Evolutionary conservation across 2,329 filamentous ascomycete species (phyloP).

Genomic region (Ceratocystis alfenasii): DNA sequence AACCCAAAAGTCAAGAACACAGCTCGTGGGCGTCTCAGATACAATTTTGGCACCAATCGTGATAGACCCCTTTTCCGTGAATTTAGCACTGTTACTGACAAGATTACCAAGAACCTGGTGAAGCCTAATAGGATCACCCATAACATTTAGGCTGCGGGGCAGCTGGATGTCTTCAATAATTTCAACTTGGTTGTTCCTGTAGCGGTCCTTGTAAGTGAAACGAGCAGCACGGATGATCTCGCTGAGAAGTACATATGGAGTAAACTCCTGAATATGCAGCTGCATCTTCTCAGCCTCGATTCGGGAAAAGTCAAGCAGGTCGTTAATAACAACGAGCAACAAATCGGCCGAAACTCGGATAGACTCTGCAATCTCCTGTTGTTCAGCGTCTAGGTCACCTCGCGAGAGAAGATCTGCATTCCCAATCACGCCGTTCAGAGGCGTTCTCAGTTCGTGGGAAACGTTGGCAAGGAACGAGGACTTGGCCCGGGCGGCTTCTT

Average conservation of each 20-base stretch:
- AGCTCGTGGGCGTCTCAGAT: constrained; percentile 54
- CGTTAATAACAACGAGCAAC: constrained; percentile 84
- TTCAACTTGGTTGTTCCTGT: constrained; percentile 49
- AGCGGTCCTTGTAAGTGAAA: constrained; percentile 53
- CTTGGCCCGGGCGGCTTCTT: constrained; percentile 73
- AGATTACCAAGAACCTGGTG: constrained; percentile 68
- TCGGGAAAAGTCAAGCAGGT: constrained; percentile 91
- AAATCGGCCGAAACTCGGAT: constrained; percentile 79
- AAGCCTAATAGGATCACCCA: constrained; percentile 53
- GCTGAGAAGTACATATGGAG: constrained; percentile 53
- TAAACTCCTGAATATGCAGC: constrained; percentile 59
- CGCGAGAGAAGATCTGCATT: constrained; percentile 76
- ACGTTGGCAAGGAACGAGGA: constrained; percentile 71
- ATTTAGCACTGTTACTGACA: constrained; percentile 87
- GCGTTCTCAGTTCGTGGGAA: constrained; percentile 69
- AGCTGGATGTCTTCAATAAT: constrained; percentile 60
- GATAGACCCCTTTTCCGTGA: constrained; percentile 75
- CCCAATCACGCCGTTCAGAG: constrained; percentile 77
- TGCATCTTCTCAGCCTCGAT: constrained; percentile 84
- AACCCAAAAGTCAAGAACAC: constrained; percentile 73
- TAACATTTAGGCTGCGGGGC: constrained; percentile 56
- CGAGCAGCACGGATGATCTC: constrained; percentile 55
- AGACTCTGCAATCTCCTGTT: constrained; percentile 76
- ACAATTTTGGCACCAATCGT: constrained; percentile 69
- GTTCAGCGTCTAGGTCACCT: constrained; percentile 60